phyloP scores from a whole-genome alignment of 306 rosid species.

The Trifolium pratense region DNA sequence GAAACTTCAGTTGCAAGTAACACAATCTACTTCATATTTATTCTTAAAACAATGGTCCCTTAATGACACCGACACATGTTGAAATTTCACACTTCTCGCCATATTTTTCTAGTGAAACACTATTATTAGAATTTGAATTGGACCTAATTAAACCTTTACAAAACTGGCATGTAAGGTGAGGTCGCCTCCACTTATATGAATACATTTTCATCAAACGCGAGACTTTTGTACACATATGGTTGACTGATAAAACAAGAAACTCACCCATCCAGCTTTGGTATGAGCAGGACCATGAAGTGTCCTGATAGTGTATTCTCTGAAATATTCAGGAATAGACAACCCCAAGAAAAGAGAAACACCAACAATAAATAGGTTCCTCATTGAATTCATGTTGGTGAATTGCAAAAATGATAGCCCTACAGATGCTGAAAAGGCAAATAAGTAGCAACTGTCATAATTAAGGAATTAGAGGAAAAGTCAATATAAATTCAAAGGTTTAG shows the following conservation, averaged over 20 bases:
- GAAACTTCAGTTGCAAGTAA: background rate
- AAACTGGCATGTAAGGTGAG: too few relatives aligned
- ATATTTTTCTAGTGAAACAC: too few relatives aligned
- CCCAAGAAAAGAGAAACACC: slow-evolving; percentile 92
- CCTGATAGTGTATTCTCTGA: slow-evolving; percentile 75
- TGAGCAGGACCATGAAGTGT: slow-evolving; percentile 88
- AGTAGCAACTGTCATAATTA: background rate
- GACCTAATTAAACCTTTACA: too few relatives aligned
- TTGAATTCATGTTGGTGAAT: slow-evolving; percentile 97
- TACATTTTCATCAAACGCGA: too few relatives aligned
- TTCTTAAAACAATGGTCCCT: too few relatives aligned
- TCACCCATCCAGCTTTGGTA: slow-evolving; percentile 96
- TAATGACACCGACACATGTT: too few relatives aligned
- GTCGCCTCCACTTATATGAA: too few relatives aligned
- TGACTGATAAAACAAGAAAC: slow-evolving; percentile 37
- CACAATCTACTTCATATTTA: too few relatives aligned
- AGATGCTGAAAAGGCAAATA: slow-evolving; percentile 59
- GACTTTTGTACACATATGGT: background rate
- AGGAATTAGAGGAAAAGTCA: background rate
- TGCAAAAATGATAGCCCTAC: slow-evolving; percentile 96
- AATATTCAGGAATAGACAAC: slow-evolving; percentile 82
- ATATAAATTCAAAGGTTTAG: background rate
- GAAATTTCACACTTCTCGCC: too few relatives aligned
- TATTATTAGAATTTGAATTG: too few relatives aligned
- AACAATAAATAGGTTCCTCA: slow-evolving; percentile 88